Evolutionary conservation across 148 eudicot genomes (phyloP).

Genomic region (Silene latifolia): DNA sequence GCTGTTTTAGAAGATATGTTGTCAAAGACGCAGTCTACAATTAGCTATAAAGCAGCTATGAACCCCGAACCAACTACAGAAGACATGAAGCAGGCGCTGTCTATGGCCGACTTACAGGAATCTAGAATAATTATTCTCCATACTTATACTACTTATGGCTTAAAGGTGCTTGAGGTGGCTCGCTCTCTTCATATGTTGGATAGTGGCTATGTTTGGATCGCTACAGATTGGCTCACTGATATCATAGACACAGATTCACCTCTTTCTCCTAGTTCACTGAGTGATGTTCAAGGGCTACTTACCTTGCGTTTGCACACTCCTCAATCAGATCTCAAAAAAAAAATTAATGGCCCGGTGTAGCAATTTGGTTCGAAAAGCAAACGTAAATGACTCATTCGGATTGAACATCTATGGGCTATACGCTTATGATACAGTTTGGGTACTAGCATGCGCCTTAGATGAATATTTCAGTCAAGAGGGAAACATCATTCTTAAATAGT

Average conservation of each 20-base stretch:
- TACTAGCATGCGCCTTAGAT: conserved; percentile 62
- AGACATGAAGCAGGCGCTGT: conserved; percentile 42
- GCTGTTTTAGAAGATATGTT: conserved; percentile 44
- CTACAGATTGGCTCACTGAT: conserved; percentile 64
- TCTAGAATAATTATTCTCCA: conserved; percentile 61
- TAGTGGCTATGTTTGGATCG: conserved; percentile 65
- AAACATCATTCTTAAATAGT: conserved; percentile 49
- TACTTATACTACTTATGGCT: conserved; percentile 34
- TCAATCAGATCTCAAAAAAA: conserved; percentile 39
- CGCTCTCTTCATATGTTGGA: conserved; percentile 50
- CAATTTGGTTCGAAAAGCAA: conserved; percentile 30
- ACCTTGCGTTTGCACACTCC: conserved; percentile 51
- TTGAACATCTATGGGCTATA: conserved; percentile 56
- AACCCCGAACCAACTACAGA: conserved; percentile 31
- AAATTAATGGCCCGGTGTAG: conserved; percentile 47
- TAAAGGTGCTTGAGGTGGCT: conserved; percentile 47
- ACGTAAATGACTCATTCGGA: conserved; percentile 34
- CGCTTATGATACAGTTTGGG: conserved; percentile 83
- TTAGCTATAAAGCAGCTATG: conserved; percentile 48
- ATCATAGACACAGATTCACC: conserved; percentile 45
- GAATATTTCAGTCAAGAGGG: conserved; percentile 55
- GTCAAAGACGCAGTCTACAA: conserved; percentile 35
- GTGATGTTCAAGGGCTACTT: conserved; percentile 51
- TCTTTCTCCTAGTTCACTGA: conserved; percentile 26
- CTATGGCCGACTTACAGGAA: conserved; percentile 39